Evolutionary conservation across 768 basidiomycete genomes (phyloP).

Genomic region (Ramaria rubella): DNA sequence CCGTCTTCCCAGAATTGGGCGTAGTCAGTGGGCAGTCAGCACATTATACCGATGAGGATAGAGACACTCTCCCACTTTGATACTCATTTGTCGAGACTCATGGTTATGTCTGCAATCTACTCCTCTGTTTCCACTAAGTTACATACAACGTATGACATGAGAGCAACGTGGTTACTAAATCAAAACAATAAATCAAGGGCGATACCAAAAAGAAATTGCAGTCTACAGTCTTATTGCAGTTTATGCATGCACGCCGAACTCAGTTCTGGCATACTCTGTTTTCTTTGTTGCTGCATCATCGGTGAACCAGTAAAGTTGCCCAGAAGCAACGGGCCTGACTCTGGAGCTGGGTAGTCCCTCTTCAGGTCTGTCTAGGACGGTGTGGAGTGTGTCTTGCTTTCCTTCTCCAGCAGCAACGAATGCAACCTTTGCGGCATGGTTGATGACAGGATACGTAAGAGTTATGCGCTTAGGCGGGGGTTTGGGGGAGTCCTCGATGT

Average conservation of each 20-base stretch:
- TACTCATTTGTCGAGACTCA: not conserved
- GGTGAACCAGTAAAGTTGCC: conserved; percentile 91
- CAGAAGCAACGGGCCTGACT: conserved; percentile 71
- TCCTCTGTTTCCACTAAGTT: not conserved
- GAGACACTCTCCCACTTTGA: not conserved
- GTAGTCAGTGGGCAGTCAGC: conserved; percentile 16
- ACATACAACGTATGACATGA: not conserved
- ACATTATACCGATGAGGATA: conserved; percentile 3
- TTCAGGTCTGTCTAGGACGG: conserved; percentile 77
- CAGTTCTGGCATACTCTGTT: conserved; percentile 48
- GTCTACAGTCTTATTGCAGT: not conserved
- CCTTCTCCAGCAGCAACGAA: conserved; percentile 83
- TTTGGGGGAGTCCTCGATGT: conserved; percentile 89
- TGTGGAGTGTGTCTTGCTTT: conserved; percentile 70
- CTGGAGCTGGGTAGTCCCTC: conserved; percentile 73
- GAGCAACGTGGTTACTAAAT: not conserved
- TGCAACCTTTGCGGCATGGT: conserved; percentile 79
- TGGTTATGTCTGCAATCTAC: not conserved
- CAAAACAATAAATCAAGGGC: not conserved
- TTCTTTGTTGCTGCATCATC: conserved; percentile 75
- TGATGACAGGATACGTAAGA: conserved; percentile 85
- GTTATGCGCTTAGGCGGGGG: conserved; percentile 88
- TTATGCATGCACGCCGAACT: conserved; percentile 29
- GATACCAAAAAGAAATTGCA: not conserved
- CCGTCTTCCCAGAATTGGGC: conserved; percentile 76